Base-by-base conservation (phyloP, 2,329 filamentous ascomycete genomes). In the Diaporthe sp. region DNA sequence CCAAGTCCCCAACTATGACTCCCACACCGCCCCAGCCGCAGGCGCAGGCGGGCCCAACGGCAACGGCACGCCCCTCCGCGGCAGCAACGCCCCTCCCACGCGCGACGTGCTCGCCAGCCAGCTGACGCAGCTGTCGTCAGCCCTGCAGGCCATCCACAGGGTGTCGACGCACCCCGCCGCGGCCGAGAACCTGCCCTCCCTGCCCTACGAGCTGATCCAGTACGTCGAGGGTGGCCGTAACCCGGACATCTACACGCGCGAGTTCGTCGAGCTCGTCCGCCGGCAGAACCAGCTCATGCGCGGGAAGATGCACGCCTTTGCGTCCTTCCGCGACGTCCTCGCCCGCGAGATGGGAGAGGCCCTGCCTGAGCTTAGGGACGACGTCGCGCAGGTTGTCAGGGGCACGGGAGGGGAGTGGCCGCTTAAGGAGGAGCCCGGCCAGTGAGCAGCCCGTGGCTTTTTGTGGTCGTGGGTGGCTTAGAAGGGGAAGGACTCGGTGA, bases 141-240 rank as follows among this genome's bases (percentile, higher is more conserved):
- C 82, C 61, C 84, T 88, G 13, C 81, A 83, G 71, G 77, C 81
- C 44, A 79, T 88, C 75, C 80, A 86, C 80, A 75, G 80, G 55
- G 83, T 85, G 15, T 84, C 87, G 73, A 80, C 84, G 30, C 82
- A 83, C 32, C 83, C 84, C 17, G 42, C 47, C 0, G 65, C 65
- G n/a, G 42, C 35, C 56, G 61, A 61, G 39, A 37, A 37, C 30
- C 86, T 91, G 53, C 89, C 90, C 6, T 82, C 81, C 42, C 86
- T 92, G 30, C 91, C 91, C 3, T 88, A 88, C 69, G 91, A 93
- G 79, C 87, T 93, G 17, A 86, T 93, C 75, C 86, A 90, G 79
- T 94, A 94, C 83, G 92, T 94, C 78, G 92, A 94, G 81, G 90
- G 91, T 80, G 92, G 92, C 58, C 91, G 92, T 68, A 94, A 94